phyloP scores from a whole-genome alignment of 257 asterid genomes.

The Nicotiana attenuata region DNA sequence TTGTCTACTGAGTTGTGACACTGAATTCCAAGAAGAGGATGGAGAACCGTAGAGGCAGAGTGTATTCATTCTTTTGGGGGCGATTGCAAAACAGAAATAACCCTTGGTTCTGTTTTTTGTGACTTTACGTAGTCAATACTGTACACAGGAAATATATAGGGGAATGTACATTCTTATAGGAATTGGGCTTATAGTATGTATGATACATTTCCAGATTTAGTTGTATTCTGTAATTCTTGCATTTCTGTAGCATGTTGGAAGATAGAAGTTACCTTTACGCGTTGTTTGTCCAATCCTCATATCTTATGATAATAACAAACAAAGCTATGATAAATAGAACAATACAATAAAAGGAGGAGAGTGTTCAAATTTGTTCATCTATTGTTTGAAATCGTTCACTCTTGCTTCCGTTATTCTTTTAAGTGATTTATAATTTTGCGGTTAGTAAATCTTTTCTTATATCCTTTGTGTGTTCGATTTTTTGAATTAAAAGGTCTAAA shows the following conservation, averaged over 20 bases:
- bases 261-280: neutral
- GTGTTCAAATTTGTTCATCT: too few species aligned
- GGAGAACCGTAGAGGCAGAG: neutral
- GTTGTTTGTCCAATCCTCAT: neutral
- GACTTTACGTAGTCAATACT: neutral
- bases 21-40: neutral
- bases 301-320: neutral
- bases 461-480: too few species aligned
- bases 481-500: too few species aligned
- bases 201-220: neutral
- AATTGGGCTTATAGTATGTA: neutral
- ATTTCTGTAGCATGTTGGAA: neutral
- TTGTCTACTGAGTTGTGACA: neutral
- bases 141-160: neutral
- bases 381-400: too few species aligned
- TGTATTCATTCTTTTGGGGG: neutral
- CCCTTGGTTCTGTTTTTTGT: too few species aligned
- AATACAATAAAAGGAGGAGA: too few species aligned
- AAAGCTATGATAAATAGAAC: too few species aligned
- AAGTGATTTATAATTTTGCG: too few species aligned
- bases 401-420: too few species aligned
- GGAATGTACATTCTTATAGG: slow-evolving; percentile 1
- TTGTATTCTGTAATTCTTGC: neutral
- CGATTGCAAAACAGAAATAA: neutral
- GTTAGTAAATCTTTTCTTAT: too few species aligned